Base-by-base conservation (phyloP, 2,329 filamentous ascomycete genomes). In the Stemphylium beticola region DNA sequence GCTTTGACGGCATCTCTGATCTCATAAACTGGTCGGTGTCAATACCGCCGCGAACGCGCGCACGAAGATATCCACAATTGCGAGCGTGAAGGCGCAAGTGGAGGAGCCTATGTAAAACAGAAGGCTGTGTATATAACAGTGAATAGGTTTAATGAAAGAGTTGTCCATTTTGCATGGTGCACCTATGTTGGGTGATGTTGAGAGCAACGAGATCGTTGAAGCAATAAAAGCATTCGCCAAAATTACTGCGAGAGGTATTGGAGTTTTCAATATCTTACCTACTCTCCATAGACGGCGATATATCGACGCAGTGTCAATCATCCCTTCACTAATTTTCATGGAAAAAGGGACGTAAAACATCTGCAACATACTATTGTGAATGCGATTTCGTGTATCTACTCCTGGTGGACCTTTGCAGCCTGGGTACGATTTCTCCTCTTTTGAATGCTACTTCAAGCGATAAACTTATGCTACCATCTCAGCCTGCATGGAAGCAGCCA, bases 1-100 rank as follows among this genome's bases (percentile, higher is more conserved):
- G 95, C 93, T 86, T 91, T 89, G 84, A 90, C 88, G 90, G 92
- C 89, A 96, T 90, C 91, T 97, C 93, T 98, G 93, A 98, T 71
- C 75, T 76, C 24, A 77, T 78, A 76, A 67, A 82, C 86, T 86
- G 84, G 83, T 83, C 82, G 81, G 77, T 72, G 70, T 77, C 57
- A 45, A 15, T 15, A 20, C 39, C 38, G 33, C 37, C 40, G 56
- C 48, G 55, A 53, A 26, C 36, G 24, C 46, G 32, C 51, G 24
- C 37, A 40, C 41, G 44, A 52, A 11, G 18, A 33, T n/a, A 12
- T 29, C 26, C 31, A 24, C 33, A 26, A 53, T 39, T 22, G 38
- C 36, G 26, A 18, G 31, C 18, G 41, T 39, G 7, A 42, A 31
- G 29, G 26, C 41, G 29, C 11, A 20, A 34, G 20, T 36, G 45